phyloP scores from a whole-genome alignment of 495 filamentous ascomycete genomes.

The Penicillium coffeae region DNA sequence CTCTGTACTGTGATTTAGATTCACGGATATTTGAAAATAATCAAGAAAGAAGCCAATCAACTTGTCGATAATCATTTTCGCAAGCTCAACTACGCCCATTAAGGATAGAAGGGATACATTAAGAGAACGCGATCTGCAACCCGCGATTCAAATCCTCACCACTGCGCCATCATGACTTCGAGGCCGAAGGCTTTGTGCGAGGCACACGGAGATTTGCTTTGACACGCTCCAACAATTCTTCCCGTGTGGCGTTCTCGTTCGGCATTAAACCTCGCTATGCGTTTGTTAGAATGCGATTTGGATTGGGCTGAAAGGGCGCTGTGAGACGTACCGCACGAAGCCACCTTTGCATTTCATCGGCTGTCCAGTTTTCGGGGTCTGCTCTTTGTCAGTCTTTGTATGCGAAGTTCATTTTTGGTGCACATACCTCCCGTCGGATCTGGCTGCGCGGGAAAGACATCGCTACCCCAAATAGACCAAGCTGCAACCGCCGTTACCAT shows the following conservation, averaged over 20 bases:
- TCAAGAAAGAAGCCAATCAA: background rate
- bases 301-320: background rate
- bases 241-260: conserved; percentile 58
- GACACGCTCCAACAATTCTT: conserved; percentile 75
- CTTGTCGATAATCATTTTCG: background rate
- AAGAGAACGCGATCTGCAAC: too few relatives aligned
- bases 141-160: too few relatives aligned
- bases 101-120: background rate
- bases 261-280: conserved; percentile 70
- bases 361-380: conserved; percentile 70
- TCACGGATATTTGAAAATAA: too few relatives aligned
- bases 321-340: conserved; percentile 60
- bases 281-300: background rate
- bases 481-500: conserved; percentile 79
- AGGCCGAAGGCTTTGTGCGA: conserved; percentile 18
- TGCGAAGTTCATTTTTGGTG: background rate
- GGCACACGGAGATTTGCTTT: conserved; percentile 67
- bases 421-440: conserved; percentile 72
- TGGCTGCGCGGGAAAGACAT: conserved; percentile 65
- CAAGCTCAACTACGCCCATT: background rate
- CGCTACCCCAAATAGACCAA: conserved; percentile 79
- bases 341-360: conserved; percentile 70
- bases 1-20: too few relatives aligned
- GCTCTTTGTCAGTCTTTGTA: conserved; percentile 7
- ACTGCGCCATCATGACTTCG: conserved; percentile 6